A percentile compares a stretch with the other conserved stretches of the same genome.
Conservation (phyloP, 495 filamentous ascomycete species). For the Penicillium lagena region DNA sequence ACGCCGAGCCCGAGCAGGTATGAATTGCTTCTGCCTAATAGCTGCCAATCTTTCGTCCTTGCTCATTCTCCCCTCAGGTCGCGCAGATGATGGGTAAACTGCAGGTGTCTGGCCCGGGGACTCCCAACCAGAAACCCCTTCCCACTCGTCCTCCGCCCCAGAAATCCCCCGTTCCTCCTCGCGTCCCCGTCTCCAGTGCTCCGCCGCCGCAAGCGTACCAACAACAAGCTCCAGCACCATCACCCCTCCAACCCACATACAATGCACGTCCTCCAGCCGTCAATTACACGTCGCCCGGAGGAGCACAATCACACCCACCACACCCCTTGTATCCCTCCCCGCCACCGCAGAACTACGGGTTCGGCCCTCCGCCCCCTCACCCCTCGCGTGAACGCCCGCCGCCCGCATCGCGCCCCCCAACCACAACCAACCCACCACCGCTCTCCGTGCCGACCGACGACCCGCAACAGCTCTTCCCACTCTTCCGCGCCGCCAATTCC, state of each 20-base stretch:
- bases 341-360: slow-evolving; percentile 54
- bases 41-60: no score
- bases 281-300: background rate
- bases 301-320: slow-evolving; percentile 11
- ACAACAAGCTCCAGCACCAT: slow-evolving; percentile 20
- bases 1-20: slow-evolving; percentile 93
- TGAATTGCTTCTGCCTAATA: background rate
- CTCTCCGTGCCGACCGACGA: slow-evolving; percentile 57
- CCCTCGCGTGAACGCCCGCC: slow-evolving; percentile 40
- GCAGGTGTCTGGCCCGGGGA: slow-evolving; percentile 15
- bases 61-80: slow-evolving; percentile 24
- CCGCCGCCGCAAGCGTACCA: slow-evolving; percentile 20
- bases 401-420: slow-evolving; percentile 55
- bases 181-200: slow-evolving; percentile 23
- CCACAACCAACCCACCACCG: slow-evolving; percentile 52
- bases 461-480: slow-evolving; percentile 58
- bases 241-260: slow-evolving; percentile 25
- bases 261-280: slow-evolving; percentile 14
- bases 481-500: slow-evolving; percentile 91
- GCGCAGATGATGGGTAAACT: slow-evolving; percentile 48
- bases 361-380: slow-evolving; percentile 46
- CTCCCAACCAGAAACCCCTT: slow-evolving; percentile 15
- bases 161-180: slow-evolving; percentile 17
- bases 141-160: slow-evolving; percentile 23
- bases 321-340: slow-evolving; percentile 43